Conservation (phyloP, 73 alveolate genomes). For the Paramecium biaurelia region DNA sequence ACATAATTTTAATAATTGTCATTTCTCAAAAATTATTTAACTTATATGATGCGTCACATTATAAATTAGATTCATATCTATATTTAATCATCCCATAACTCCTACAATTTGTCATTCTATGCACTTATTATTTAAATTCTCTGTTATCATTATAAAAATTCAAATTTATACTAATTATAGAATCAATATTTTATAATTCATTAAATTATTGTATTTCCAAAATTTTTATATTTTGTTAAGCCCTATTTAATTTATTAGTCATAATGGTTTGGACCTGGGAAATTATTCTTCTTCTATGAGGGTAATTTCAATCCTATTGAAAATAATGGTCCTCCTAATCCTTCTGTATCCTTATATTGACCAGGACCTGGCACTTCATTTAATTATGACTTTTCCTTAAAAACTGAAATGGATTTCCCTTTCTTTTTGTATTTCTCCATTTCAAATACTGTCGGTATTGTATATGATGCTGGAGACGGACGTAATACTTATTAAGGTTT, state of each 20-base stretch:
- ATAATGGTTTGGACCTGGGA: not conserved
- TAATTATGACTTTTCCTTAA: not conserved
- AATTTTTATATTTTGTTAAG: not conserved
- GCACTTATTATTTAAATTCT: not conserved
- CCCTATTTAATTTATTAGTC: not conserved
- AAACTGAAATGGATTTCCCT: not conserved
- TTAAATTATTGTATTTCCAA: not conserved
- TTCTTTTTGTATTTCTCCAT: not conserved
- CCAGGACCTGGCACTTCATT: not conserved
- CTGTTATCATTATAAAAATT: not conserved
- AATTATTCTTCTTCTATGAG: not conserved
- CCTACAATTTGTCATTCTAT: not conserved
- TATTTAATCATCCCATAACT: not conserved
- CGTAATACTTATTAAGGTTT: not conserved
- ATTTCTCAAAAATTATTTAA: not conserved
- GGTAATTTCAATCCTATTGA: not conserved
- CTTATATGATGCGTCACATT: not conserved
- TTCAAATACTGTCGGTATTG: not conserved
- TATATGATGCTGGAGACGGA: not conserved
- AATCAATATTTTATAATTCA: not conserved
- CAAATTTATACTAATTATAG: not conserved
- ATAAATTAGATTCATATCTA: not conserved
- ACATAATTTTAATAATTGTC: conserved; percentile 4
- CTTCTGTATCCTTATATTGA: not conserved
- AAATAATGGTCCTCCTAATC: not conserved